These are phyloP conservation scores for Erodium moschatum DNA, from an alignment of 441 rosid genomes.

Conservation along the genomic window DNA sequence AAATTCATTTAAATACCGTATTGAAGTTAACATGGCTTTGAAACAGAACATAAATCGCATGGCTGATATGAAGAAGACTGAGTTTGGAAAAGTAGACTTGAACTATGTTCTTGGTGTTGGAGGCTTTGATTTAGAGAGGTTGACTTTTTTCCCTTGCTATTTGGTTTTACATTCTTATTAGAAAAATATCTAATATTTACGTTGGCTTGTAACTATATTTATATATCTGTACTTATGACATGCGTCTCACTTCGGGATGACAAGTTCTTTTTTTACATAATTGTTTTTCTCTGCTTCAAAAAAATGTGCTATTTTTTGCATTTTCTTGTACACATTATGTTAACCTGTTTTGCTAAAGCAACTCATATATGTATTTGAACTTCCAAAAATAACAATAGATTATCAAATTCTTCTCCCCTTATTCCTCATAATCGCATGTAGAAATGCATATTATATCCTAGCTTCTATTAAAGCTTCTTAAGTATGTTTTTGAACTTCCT, in stretches of 20 bases:
- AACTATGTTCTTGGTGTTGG: conserved; percentile 96
- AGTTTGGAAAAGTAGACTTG: conserved; percentile 82
- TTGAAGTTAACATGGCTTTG: conserved; percentile 17
- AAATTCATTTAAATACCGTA: conserved; percentile 12
- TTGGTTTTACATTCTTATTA: background rate
- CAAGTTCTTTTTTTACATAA: too few species aligned
- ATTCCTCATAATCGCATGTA: too few species aligned
- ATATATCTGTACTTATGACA: background rate
- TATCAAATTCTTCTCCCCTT: too few species aligned
- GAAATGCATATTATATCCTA: too few species aligned
- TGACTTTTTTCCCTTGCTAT: conserved; percentile 19
- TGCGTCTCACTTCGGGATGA: background rate
- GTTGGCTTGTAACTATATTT: background rate
- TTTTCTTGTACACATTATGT: background rate
- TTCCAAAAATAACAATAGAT: background rate
- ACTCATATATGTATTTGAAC: background rate
- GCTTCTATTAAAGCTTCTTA: too few species aligned
- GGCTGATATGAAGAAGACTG: conserved; percentile 69
- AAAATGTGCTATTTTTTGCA: background rate
- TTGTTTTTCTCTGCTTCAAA: background rate
- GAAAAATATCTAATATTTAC: background rate
- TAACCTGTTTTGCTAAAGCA: background rate
- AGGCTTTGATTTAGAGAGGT: conserved; percentile 97
- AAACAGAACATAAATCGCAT: conserved; percentile 64
- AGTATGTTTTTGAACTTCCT: too few species aligned